These are phyloP conservation scores for Scopulariopsis brevicaulis DNA, from an alignment of 2,329 filamentous ascomycete genomes.

Conservation along the genomic window DNA sequence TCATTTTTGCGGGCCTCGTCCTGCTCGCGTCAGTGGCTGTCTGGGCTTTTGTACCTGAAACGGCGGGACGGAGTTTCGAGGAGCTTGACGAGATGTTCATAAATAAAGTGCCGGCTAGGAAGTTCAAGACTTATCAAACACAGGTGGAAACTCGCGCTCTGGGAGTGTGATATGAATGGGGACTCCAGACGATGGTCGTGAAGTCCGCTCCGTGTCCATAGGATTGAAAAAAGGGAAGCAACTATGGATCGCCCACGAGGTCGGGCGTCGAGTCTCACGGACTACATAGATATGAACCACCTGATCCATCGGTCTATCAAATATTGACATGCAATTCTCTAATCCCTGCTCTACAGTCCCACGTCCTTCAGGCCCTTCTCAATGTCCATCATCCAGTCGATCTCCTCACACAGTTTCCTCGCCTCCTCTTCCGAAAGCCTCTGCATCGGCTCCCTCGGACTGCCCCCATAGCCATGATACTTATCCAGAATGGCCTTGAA, in stretches of 20 bases:
- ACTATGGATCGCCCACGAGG: too few relatives aligned
- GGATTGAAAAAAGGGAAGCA: too few relatives aligned
- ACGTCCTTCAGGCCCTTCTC: conserved; percentile 7
- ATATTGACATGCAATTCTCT: too few relatives aligned
- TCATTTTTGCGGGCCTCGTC: conserved; percentile 23
- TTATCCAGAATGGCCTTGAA: conserved; percentile 11
- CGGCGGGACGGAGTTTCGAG: conserved; percentile 10
- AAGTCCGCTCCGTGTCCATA: neutral
- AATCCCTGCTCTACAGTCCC: neutral
- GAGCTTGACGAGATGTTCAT: conserved; percentile 13
- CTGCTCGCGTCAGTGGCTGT: conserved; percentile 17
- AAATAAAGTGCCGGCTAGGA: conserved; percentile 3
- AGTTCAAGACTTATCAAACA: neutral
- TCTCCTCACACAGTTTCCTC: conserved; percentile 7
- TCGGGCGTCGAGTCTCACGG: too few relatives aligned
- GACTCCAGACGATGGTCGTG: neutral
- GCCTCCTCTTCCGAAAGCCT: conserved; percentile 8
- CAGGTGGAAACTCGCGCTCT: too few relatives aligned
- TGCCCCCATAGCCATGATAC: conserved; percentile 46
- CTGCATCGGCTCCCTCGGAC: conserved; percentile 32
- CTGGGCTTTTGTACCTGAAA: conserved; percentile 22
- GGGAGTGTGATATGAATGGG: too few relatives aligned
- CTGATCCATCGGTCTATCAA: too few relatives aligned
- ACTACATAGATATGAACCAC: too few relatives aligned
- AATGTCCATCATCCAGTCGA: conserved; percentile 9